Conservation (phyloP, 2,329 filamentous ascomycete species). For the Aspergillus vadensis region DNA sequence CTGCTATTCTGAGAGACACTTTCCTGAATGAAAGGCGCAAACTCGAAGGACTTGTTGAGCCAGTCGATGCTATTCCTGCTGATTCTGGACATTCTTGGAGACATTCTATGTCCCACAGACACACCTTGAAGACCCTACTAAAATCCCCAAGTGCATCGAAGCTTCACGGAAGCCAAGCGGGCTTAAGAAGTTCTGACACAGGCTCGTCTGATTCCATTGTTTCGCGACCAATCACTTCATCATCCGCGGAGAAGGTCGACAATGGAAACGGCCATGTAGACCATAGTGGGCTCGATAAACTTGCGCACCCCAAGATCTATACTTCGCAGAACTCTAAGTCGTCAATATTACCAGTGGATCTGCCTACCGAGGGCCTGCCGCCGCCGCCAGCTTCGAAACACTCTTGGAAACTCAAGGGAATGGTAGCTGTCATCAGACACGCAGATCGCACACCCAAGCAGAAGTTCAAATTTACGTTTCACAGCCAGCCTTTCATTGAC, state of each 20-base stretch:
- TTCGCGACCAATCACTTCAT: constrained; percentile 37
- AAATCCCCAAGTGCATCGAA: constrained; percentile 67
- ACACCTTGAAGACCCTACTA: constrained; percentile 60
- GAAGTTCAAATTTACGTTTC: constrained; percentile 99
- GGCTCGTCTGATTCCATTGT: constrained; percentile 49
- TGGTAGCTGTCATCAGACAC: constrained; percentile 94
- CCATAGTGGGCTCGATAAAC: constrained; percentile 23
- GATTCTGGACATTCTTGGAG: constrained; percentile 41
- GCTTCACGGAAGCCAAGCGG: constrained; percentile 52
- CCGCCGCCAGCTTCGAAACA: constrained; percentile 75
- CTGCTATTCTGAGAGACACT: constrained; percentile 81
- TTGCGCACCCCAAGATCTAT: constrained; percentile 23
- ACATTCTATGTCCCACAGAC: constrained; percentile 48
- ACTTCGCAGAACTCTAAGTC: constrained; percentile 30
- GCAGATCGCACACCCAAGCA: constrained; percentile 98
- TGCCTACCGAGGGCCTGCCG: constrained; percentile 38
- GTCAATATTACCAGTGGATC: constrained; percentile 28
- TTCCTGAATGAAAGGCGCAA: constrained; percentile 74
- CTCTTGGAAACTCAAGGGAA: constrained; percentile 96
- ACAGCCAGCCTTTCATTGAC: constrained; percentile 93
- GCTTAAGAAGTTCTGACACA: constrained; percentile 42
- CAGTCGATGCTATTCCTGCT: constrained; percentile 36
- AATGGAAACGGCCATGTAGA: constrained; percentile 18
- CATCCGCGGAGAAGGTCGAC: constrained; percentile 35
- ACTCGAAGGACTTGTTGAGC: constrained; percentile 36